Evolutionary conservation across 1,139 yeast genomes (phyloP).

Genomic region (Kodamaea sp.): DNA sequence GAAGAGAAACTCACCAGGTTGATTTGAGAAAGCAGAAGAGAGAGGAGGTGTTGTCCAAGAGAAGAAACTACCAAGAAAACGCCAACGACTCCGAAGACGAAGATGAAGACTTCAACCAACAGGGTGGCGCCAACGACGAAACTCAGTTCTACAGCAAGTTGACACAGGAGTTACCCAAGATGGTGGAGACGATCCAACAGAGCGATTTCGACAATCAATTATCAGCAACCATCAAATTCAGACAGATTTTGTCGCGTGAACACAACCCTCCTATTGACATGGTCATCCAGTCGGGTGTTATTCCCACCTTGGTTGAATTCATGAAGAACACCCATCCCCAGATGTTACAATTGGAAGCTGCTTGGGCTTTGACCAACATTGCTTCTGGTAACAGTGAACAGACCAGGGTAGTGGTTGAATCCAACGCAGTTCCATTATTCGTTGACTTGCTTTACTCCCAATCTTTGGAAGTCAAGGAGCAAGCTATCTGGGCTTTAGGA

Average conservation of each 20-base stretch:
- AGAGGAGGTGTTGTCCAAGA: slow-evolving; percentile 90
- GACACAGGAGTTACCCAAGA: slow-evolving; percentile 77
- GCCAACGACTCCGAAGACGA: slow-evolving; percentile 47
- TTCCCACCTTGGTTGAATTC: slow-evolving; percentile 84
- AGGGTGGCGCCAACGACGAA: slow-evolving; percentile 42
- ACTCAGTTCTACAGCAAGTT: slow-evolving; percentile 55
- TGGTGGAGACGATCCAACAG: slow-evolving; percentile 81
- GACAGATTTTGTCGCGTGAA: slow-evolving; percentile 92
- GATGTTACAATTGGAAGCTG: slow-evolving; percentile 93
- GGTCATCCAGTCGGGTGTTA: slow-evolving; percentile 91
- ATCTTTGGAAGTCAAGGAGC: slow-evolving; percentile 92
- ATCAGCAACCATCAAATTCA: slow-evolving; percentile 86
- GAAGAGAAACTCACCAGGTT: slow-evolving; percentile 97
- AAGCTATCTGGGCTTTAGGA: slow-evolving; percentile 99
- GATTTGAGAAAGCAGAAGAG: slow-evolving; percentile 95
- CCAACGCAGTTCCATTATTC: slow-evolving; percentile 91
- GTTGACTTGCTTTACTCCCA: slow-evolving; percentile 78
- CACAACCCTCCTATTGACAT: slow-evolving; percentile 96
- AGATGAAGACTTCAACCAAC: slow-evolving; percentile 47
- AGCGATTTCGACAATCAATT: slow-evolving; percentile 79
- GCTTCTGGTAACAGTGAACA: slow-evolving; percentile 95
- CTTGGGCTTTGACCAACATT: slow-evolving; percentile 98
- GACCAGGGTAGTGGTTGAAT: slow-evolving; percentile 86
- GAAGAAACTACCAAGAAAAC: slow-evolving; percentile 67
- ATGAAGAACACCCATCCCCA: slow-evolving; percentile 79